Percentiles rank a stretch among this genome's conserved stretches.
phyloP scores from a whole-genome alignment of 495 filamentous ascomycete genomes.

The Chaetomium cochliodes region DNA sequence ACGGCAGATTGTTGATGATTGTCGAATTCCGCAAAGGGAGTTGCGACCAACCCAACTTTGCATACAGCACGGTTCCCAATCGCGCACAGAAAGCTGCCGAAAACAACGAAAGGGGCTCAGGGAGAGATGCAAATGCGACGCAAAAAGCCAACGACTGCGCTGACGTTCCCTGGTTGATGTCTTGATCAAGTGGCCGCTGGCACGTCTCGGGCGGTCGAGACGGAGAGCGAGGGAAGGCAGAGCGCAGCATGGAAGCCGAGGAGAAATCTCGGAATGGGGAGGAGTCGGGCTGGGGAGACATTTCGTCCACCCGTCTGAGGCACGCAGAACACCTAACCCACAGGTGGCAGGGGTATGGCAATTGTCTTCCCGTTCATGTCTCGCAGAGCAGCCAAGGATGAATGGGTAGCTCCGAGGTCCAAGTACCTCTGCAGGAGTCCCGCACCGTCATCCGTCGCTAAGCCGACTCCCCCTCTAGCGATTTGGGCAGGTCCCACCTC shows the following conservation, averaged over 20 bases:
- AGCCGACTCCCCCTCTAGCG: neutral
- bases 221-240: constrained; percentile 15
- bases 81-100: neutral
- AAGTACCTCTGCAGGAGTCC: neutral
- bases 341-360: constrained; percentile 22
- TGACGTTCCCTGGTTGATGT: neutral
- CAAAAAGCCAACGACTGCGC: neutral
- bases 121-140: constrained; percentile 1
- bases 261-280: constrained; percentile 36
- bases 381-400: constrained; percentile 24
- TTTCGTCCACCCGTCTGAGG: constrained; percentile 24
- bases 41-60: neutral
- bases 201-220: constrained; percentile 9
- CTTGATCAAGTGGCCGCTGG: neutral
- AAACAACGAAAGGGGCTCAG: neutral
- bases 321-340: constrained; percentile 26
- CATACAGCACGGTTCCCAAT: neutral
- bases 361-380: constrained; percentile 28
- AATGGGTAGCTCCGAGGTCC: neutral
- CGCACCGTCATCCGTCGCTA: neutral
- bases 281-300: constrained; percentile 31
- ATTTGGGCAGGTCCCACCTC: too few species aligned
- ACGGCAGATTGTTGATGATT: neutral
- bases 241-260: constrained; percentile 29
- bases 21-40: neutral